Conservation (phyloP, 2,329 filamentous ascomycete species). For the Cordyceps pruinosa region DNA sequence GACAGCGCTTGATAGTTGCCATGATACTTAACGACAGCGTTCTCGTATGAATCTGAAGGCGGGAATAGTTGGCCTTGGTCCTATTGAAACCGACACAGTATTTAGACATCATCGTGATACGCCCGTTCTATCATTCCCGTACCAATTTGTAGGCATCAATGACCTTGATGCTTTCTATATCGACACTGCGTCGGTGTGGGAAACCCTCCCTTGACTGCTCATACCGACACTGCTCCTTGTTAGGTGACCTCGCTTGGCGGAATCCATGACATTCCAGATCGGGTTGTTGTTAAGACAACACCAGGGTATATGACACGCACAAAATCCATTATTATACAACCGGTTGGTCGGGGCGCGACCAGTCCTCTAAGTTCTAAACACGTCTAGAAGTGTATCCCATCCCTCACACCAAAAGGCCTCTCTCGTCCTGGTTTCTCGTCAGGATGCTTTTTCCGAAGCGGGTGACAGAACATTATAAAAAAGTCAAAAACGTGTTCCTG, state of each 20-base stretch:
- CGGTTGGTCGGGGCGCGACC: conserved; percentile 9
- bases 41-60: no score
- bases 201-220: no score
- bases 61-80: no score
- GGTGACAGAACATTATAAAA: conserved; percentile 5
- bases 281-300: no score
- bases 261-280: background rate
- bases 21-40: background rate
- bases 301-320: background rate
- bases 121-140: no score
- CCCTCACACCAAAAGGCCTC: background rate
- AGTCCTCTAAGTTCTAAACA: conserved; percentile 12
- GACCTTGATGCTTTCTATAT: no score
- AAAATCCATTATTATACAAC: conserved; percentile 12
- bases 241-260: background rate
- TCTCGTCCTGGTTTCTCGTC: background rate
- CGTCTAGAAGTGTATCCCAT: conserved; percentile 12
- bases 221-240: no score
- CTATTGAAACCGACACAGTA: no score
- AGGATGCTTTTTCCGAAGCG: background rate
- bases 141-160: no score
- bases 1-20: background rate
- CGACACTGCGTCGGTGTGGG: no score
- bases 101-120: no score
- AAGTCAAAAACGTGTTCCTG: background rate